Evolutionary conservation across 805 yeast genomes (phyloP).

Genomic region (Yamadazyma kitorensis): DNA sequence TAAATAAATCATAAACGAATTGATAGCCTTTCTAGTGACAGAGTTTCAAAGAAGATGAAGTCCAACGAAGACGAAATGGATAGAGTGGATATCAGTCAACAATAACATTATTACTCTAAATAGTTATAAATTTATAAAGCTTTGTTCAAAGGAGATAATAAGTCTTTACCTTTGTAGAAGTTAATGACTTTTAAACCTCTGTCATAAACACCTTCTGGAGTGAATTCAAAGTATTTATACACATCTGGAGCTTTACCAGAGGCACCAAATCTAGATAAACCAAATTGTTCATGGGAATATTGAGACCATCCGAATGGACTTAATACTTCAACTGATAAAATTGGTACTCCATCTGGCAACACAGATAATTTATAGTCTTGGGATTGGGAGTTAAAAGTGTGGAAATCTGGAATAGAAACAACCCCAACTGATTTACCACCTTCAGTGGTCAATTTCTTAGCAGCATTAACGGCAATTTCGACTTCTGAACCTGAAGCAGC

Average conservation of each 20-base stretch:
- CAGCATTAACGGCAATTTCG: conserved; percentile 74
- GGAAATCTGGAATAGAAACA: conserved; percentile 92
- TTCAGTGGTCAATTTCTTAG: conserved; percentile 64
- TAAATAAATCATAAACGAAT: no score
- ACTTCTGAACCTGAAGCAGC: conserved; percentile 97
- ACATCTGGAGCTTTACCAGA: conserved; percentile 86
- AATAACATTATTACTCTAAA: no score
- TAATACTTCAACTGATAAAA: conserved; percentile 90
- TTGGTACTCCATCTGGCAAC: conserved; percentile 93
- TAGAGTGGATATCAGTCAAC: no score
- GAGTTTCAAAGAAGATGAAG: no score
- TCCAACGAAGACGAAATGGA: no score
- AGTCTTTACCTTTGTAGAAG: conserved; percentile 59
- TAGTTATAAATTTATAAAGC: conserved; percentile 62
- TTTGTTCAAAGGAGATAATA: conserved; percentile 72
- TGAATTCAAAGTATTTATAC: conserved; percentile 84
- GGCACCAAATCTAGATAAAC: conserved; percentile 94
- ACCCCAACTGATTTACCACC: conserved; percentile 74
- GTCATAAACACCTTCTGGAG: conserved; percentile 86
- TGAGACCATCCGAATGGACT: conserved; percentile 89
- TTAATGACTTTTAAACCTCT: conserved; percentile 78
- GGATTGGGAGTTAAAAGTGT: conserved; percentile 82
- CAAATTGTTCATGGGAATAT: conserved; percentile 95
- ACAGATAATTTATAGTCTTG: conserved; percentile 78
- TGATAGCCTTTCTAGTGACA: no score